A percentile compares a stretch with the other conserved stretches of the same genome.
These are phyloP conservation scores for Citropsis articulata DNA, from an alignment of 345 rosid species.

Conservation along the genomic window DNA sequence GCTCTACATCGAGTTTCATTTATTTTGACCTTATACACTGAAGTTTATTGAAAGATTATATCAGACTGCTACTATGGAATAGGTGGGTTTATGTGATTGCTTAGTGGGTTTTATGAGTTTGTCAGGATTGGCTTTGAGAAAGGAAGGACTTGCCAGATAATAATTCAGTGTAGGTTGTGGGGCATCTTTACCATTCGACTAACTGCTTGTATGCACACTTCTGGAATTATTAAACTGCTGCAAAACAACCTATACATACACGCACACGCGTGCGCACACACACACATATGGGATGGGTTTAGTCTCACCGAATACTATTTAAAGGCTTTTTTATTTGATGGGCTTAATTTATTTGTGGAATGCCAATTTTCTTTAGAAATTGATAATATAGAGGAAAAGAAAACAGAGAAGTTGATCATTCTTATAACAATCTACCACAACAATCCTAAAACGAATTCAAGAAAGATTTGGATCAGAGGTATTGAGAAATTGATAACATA, in stretches of 20 bases:
- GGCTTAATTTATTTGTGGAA: background rate
- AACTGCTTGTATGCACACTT: background rate
- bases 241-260: background rate
- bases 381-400: background rate
- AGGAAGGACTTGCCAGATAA: background rate
- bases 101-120: slow-evolving; percentile 8
- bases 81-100: background rate
- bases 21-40: background rate
- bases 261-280: fast-evolving
- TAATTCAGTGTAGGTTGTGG: background rate
- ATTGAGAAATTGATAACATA: background rate
- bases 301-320: background rate
- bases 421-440: background rate
- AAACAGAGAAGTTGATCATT: background rate
- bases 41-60: background rate
- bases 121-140: slow-evolving; percentile 8
- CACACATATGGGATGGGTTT: background rate
- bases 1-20: background rate
- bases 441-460: background rate
- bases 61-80: background rate
- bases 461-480: background rate
- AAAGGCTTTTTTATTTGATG: background rate
- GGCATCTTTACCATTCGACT: background rate
- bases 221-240: background rate
- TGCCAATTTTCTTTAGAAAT: background rate